Conservation (phyloP, 495 filamentous ascomycete species). For the Staphylotrichum longicolle region DNA sequence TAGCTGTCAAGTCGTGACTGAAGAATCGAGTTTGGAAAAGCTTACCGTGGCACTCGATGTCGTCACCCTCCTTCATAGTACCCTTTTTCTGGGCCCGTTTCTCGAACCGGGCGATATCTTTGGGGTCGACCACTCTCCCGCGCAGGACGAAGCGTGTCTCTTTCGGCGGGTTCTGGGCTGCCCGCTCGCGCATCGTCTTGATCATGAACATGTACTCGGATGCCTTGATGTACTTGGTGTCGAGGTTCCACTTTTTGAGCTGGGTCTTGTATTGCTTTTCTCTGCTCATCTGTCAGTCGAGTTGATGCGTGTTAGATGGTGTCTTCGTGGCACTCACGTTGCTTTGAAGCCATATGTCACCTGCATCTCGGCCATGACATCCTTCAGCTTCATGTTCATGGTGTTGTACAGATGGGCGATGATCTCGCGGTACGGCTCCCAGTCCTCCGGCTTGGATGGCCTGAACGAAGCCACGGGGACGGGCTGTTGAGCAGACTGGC, state of each 20-base stretch:
- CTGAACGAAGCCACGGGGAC: conserved; percentile 23
- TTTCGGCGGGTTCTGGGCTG: conserved; percentile 30
- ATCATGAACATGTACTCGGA: conserved; percentile 42
- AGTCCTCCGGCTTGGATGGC: conserved; percentile 38
- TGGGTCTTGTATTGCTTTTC: conserved; percentile 43
- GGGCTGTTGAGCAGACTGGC: conserved; percentile 10
- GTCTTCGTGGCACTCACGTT: conserved; percentile 28
- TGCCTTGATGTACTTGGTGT: conserved; percentile 42
- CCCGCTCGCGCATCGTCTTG: conserved; percentile 32
- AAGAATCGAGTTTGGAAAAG: not conserved
- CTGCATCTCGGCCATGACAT: conserved; percentile 38
- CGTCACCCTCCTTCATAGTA: conserved; percentile 19
- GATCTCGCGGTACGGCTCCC: conserved; percentile 38
- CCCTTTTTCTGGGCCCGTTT: conserved; percentile 37
- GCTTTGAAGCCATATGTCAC: conserved; percentile 34
- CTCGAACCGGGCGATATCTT: conserved; percentile 39
- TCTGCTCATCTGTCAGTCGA: conserved; percentile 14
- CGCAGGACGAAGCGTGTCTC: conserved; percentile 35
- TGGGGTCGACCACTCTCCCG: conserved; percentile 35
- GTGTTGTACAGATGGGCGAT: conserved; percentile 36
- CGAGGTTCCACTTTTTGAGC: conserved; percentile 42
- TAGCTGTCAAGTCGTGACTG: not conserved
- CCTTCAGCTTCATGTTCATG: conserved; percentile 40
- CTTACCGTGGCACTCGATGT: conserved; percentile 7
- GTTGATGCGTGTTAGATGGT: not conserved